A percentile compares a stretch with the other conserved stretches of the same genome.
phyloP scores from a whole-genome alignment of 768 basidiomycete genomes.

The Boletus bicolor region DNA sequence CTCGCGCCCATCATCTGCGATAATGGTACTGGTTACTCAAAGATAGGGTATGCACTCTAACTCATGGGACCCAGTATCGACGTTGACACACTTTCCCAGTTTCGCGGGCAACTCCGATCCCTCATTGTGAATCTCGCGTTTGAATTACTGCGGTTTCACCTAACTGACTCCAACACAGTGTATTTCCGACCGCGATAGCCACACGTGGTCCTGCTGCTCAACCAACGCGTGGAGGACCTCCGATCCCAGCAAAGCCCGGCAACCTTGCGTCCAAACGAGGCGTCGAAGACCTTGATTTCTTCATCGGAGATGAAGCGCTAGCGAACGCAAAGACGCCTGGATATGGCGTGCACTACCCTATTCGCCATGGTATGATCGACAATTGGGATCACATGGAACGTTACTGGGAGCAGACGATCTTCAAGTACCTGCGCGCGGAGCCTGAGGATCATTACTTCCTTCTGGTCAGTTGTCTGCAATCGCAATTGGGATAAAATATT shows the following conservation, averaged over 20 bases:
- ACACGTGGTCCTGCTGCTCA: slow-evolving; percentile 69
- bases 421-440: slow-evolving; percentile 98
- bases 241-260: slow-evolving; percentile 81
- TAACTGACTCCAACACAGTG: slow-evolving; percentile 42
- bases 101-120: slow-evolving; percentile 99
- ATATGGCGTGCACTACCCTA: slow-evolving; percentile 94
- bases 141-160: slow-evolving; percentile 2
- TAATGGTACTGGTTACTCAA: slow-evolving; percentile 96
- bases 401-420: slow-evolving; percentile 99
- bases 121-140: slow-evolving; percentile 69
- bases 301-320: slow-evolving; percentile 97
- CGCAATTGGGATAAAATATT: neutral
- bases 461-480: slow-evolving; percentile 55
- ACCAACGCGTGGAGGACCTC: slow-evolving; percentile 61
- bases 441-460: slow-evolving; percentile 99
- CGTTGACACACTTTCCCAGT: slow-evolving; percentile 39
- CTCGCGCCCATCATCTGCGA: slow-evolving; percentile 96
- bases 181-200: slow-evolving; percentile 98
- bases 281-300: slow-evolving; percentile 98
- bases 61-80: neutral
- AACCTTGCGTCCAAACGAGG: slow-evolving; percentile 95
- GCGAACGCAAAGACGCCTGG: slow-evolving; percentile 93
- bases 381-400: slow-evolving; percentile 99
- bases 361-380: slow-evolving; percentile 95
- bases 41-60: slow-evolving; percentile 73